Conservation (phyloP, 805 yeast genomes). For the Yarrowia sp. region DNA sequence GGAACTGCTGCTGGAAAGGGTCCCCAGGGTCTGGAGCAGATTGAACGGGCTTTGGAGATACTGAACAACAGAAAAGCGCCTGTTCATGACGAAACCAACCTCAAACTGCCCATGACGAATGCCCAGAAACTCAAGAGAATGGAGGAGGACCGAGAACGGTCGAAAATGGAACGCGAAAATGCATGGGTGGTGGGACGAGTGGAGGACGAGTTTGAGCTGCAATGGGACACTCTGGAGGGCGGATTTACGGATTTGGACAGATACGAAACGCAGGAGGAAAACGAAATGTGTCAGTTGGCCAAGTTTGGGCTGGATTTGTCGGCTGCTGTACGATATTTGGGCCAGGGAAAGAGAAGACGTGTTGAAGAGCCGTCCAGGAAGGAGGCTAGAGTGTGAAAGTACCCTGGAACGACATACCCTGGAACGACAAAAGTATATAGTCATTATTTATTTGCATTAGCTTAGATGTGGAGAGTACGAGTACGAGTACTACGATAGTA, state of each 20-base stretch:
- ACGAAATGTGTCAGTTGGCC: slow-evolving; percentile 39
- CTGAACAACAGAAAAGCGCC: background rate
- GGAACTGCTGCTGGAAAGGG: slow-evolving; percentile 10
- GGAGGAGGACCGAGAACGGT: slow-evolving; percentile 88
- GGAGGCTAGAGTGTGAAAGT: background rate
- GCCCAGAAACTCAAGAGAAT: slow-evolving; percentile 70
- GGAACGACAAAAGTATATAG: no score
- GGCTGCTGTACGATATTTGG: background rate
- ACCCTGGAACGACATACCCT: no score
- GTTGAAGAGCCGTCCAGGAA: background rate
- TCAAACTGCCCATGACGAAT: slow-evolving; percentile 31
- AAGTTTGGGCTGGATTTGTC: slow-evolving; percentile 7
- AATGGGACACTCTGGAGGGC: slow-evolving; percentile 40
- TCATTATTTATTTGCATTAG: slow-evolving; percentile 2
- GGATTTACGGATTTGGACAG: slow-evolving; percentile 47
- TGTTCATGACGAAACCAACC: background rate
- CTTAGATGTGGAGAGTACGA: no score
- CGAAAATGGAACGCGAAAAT: slow-evolving; percentile 77
- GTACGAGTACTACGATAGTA: no score
- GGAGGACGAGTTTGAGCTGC: slow-evolving; percentile 52
- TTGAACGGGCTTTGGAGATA: background rate
- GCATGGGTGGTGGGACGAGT: slow-evolving; percentile 58
- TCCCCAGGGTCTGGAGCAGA: background rate
- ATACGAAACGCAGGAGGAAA: slow-evolving; percentile 52
- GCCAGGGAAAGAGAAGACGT: background rate